Base-by-base conservation (phyloP, 495 filamentous ascomycete species). In the Pseudomonodictys pantanalensis region DNA sequence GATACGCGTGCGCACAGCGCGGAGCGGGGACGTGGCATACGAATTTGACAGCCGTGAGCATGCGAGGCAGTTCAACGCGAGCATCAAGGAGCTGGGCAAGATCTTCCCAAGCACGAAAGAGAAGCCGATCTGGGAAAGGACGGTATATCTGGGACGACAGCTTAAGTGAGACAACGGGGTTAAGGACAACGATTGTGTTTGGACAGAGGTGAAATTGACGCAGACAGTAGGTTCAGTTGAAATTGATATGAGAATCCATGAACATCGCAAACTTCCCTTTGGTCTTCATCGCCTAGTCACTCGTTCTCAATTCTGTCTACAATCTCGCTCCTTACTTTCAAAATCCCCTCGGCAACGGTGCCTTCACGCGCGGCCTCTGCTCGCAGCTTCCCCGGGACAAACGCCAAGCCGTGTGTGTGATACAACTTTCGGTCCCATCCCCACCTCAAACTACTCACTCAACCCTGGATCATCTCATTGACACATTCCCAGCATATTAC, bases 101-200 rank as follows among this genome's bases (percentile, higher is more conserved):
- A 63, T 46, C 8, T 56, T 28, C 24, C 52, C 20, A 26, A 56
- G 17, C 28, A 56, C 59, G 6, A 51, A n/a, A 33, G 60, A 52
- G 24, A 52, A 46, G 52, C 60, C 60, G 11, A 12, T 20, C 2
- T 52, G 29, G 12, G 60, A 63, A 38, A 2, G 38, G 28, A 51
- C 4, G 0, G 60, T 63, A n/a, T 63, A 63, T 52, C 3, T 63
- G 46, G 60, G 60, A 9, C 54, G 46, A 30, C n/a, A 4, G 33
- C 11, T 32, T 25, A 43, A 17, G 24, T 51, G 33, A 25, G 32
- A 33, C 29, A 17, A 2, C 10, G 17, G 3, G 5, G n/a, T 52
- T 26, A 39, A 55, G 39, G 23, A 44, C 22, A 20, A 15, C 18
- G 8, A 25, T 12, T 2, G 17, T 24, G 41, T 11, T 3, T 56